Evolutionary conservation across 2,329 filamentous ascomycete species (phyloP).

Genomic region (Claviceps sp.): DNA sequence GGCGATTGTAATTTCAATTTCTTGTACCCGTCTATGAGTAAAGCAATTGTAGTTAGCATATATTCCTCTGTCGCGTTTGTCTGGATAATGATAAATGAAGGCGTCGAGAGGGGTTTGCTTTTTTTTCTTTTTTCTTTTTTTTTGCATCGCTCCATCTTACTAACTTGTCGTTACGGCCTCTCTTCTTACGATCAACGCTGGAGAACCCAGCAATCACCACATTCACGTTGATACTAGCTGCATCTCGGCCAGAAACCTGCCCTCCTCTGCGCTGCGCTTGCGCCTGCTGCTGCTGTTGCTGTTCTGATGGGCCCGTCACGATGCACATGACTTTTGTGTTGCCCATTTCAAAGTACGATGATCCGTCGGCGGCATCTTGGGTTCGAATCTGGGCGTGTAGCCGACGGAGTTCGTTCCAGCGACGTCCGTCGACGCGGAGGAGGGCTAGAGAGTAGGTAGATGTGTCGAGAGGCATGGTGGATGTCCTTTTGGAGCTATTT

Average conservation of each 20-base stretch:
- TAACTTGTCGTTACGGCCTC: conserved; percentile 65
- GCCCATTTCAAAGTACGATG: conserved; percentile 88
- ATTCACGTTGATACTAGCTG: conserved; percentile 57
- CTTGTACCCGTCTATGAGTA: conserved; percentile 53
- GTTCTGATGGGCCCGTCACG: conserved; percentile 71
- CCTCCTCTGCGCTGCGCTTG: conserved; percentile 22
- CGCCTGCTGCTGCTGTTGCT: conserved; percentile 49
- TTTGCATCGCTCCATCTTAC: conserved; percentile 12
- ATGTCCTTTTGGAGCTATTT: not conserved
- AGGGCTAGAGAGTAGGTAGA: conserved; percentile 82
- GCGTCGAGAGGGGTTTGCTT: not conserved
- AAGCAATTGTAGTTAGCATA: not conserved
- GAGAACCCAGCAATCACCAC: conserved; percentile 81
- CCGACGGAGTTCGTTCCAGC: conserved; percentile 93
- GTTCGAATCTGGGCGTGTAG: conserved; percentile 83
- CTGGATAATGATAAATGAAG: not conserved
- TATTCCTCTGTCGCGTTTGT: not conserved
- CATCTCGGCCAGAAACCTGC: conserved; percentile 32
- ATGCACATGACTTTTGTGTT: conserved; percentile 96
- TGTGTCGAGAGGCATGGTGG: conserved; percentile 79
- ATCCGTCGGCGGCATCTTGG: conserved; percentile 84
- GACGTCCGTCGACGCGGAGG: conserved; percentile 66
- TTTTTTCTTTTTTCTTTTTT: too few species aligned
- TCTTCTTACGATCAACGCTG: conserved; percentile 69
- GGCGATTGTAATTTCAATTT: conserved; percentile 68